Conservation (phyloP, 2,329 filamentous ascomycete genomes). For the Hypoxylon sp. region DNA sequence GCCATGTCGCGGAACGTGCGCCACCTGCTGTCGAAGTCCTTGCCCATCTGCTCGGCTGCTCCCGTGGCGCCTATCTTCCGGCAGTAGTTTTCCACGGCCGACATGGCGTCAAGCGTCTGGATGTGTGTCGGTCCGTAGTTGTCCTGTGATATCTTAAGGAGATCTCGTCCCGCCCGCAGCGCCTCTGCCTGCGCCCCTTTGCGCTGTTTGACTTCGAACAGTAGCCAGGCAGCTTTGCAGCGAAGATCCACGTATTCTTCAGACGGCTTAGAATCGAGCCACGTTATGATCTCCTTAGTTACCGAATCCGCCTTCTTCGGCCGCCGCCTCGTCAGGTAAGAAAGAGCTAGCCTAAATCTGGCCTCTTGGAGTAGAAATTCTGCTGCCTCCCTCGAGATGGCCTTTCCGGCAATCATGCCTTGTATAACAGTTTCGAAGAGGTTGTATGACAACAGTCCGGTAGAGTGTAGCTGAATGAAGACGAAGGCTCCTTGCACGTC, state of each 20-base stretch:
- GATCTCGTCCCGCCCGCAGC: slow-evolving; percentile 29
- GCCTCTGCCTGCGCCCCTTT: slow-evolving; percentile 35
- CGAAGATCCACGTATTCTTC: slow-evolving; percentile 34
- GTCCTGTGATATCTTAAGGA: slow-evolving; percentile 35
- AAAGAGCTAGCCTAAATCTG: slow-evolving; percentile 38
- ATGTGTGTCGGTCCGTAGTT: slow-evolving; percentile 39
- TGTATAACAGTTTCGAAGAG: slow-evolving; percentile 36
- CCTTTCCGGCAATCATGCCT: slow-evolving; percentile 29
- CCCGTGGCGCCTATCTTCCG: slow-evolving; percentile 25
- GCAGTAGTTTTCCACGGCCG: slow-evolving; percentile 37
- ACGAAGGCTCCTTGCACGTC: slow-evolving; percentile 43
- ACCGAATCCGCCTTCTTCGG: slow-evolving; percentile 35
- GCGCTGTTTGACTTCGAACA: slow-evolving; percentile 40
- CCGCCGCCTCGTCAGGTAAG: slow-evolving; percentile 30
- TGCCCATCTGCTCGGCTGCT: slow-evolving; percentile 27
- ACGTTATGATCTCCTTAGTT: slow-evolving; percentile 34
- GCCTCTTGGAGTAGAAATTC: slow-evolving; percentile 41
- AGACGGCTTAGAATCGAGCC: slow-evolving; percentile 33
- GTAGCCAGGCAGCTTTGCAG: slow-evolving; percentile 39
- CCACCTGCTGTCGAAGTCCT: slow-evolving; percentile 37
- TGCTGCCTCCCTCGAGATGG: slow-evolving; percentile 25
- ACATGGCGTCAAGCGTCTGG: slow-evolving; percentile 43
- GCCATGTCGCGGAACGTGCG: slow-evolving; percentile 26
- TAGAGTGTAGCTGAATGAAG: slow-evolving; percentile 42
- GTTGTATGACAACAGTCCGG: slow-evolving; percentile 37